Evolutionary conservation across 2,329 filamentous ascomycete genomes (phyloP).

Genomic region (Arachnopeziza araneosa): DNA sequence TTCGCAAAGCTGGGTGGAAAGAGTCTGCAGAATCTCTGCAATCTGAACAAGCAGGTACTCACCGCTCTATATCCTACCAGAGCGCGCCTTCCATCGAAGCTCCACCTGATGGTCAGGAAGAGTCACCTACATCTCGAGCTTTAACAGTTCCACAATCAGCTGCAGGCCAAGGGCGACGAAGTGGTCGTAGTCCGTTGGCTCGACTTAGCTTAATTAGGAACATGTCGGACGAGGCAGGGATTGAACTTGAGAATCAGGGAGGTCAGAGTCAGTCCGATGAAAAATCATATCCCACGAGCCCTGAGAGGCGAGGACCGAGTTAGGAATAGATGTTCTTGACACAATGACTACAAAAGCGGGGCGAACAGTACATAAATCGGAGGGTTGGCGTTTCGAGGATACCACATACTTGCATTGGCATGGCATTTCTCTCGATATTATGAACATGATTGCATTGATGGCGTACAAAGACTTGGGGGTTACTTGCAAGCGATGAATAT

Average conservation of each 20-base stretch:
- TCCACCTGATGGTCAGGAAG: slow-evolving; percentile 10
- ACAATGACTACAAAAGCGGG: not conserved
- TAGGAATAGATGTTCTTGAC: not conserved
- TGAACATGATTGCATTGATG: not conserved
- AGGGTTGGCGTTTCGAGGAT: not conserved
- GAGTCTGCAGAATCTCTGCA: slow-evolving; percentile 34
- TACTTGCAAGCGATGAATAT: not conserved
- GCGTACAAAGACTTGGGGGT: not conserved
- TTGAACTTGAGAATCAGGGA: slow-evolving; percentile 22
- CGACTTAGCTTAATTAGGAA: slow-evolving; percentile 31
- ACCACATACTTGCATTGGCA: not conserved
- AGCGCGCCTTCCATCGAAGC: slow-evolving; percentile 13
- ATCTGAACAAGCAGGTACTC: slow-evolving; percentile 19
- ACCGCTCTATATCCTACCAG: slow-evolving; percentile 14
- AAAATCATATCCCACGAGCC: not conserved
- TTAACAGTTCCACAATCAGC: slow-evolving; percentile 18
- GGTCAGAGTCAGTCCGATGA: not conserved
- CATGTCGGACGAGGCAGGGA: slow-evolving; percentile 19
- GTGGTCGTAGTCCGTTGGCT: slow-evolving; percentile 32
- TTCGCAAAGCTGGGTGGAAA: slow-evolving; percentile 37
- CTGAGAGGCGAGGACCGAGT: not conserved
- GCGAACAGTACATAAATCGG: not conserved
- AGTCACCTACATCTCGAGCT: slow-evolving; percentile 2
- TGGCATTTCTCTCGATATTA: not conserved
- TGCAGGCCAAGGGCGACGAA: slow-evolving; percentile 19